Conservation (phyloP, 208 protist species). For the Angomonas desouzai region DNA sequence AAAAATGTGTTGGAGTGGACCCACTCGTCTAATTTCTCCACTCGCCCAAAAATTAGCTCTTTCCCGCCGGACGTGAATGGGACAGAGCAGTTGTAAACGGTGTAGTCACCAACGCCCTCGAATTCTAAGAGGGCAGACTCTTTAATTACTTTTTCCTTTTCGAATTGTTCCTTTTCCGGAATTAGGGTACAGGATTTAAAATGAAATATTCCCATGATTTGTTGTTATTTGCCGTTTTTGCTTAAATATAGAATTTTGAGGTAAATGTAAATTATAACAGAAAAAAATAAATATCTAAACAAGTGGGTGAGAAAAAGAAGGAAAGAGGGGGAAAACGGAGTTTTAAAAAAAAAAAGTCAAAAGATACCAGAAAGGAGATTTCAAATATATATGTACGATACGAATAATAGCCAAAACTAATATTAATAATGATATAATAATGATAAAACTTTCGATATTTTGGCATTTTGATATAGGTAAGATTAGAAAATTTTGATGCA, state of each 20-base stretch:
- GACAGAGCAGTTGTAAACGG: constrained; percentile 48
- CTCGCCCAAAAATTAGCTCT: constrained; percentile 32
- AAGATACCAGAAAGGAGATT: no score
- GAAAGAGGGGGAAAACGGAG: no score
- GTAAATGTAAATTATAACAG: no score
- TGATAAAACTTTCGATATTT: no score
- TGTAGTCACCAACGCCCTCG: constrained; percentile 30
- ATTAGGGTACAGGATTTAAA: constrained; percentile 39
- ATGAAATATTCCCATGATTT: constrained; percentile 35
- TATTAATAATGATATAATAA: no score
- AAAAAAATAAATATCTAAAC: no score
- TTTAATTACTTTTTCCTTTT: constrained; percentile 39
- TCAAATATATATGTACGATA: no score
- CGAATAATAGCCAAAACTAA: no score
- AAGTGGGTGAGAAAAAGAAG: no score
- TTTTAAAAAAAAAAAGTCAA: no score
- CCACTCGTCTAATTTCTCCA: constrained; percentile 30
- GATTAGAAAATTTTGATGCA: neutral
- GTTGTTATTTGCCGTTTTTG: no score
- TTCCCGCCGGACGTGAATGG: constrained; percentile 31
- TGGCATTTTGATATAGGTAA: neutral
- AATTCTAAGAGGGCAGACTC: constrained; percentile 25
- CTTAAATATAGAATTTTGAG: no score
- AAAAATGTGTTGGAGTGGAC: constrained; percentile 30
- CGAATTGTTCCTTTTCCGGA: constrained; percentile 40